Evolutionary conservation across 768 basidiomycete genomes (phyloP).

Genomic region (Phylloporus sp.): DNA sequence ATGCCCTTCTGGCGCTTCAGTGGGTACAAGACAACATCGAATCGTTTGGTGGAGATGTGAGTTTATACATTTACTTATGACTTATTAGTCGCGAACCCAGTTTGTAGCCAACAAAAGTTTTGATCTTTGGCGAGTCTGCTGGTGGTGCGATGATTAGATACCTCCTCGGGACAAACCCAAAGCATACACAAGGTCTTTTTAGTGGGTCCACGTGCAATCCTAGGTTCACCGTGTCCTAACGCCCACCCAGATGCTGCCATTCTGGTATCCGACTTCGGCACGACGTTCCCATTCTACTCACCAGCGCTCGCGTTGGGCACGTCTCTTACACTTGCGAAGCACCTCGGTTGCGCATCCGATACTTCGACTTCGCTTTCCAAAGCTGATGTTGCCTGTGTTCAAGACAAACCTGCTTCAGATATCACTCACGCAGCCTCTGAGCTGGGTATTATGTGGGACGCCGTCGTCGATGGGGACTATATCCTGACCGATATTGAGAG

Average conservation of each 20-base stretch:
- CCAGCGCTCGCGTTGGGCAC: conserved; percentile 7
- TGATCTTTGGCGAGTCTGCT: conserved; percentile 21
- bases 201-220: conserved; percentile 7
- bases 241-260: conserved; percentile 10
- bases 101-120: conserved; percentile 10
- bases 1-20: conserved; percentile 31
- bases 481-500: conserved; percentile 11
- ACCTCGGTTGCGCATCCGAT: conserved; percentile 16
- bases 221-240: not conserved
- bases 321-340: conserved; percentile 14
- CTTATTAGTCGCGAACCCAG: not conserved
- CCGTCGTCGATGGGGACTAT: conserved; percentile 16
- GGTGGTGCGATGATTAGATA: conserved; percentile 18
- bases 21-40: conserved; percentile 36
- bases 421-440: conserved; percentile 6
- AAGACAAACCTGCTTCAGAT: conserved; percentile 2
- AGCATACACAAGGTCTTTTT: conserved; percentile 17
- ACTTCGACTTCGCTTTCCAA: conserved; percentile 5
- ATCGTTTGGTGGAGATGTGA: conserved; percentile 36
- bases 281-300: conserved; percentile 12
- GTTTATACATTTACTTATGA: not conserved
- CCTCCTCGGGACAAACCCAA: conserved; percentile 12
- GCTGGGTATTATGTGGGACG: conserved; percentile 7
- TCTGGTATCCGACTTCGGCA: conserved; percentile 16
- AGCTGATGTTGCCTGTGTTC: conserved; percentile 3